phyloP scores from a whole-genome alignment of 2,329 filamentous ascomycete genomes.

The Aspergillus calidoustus region DNA sequence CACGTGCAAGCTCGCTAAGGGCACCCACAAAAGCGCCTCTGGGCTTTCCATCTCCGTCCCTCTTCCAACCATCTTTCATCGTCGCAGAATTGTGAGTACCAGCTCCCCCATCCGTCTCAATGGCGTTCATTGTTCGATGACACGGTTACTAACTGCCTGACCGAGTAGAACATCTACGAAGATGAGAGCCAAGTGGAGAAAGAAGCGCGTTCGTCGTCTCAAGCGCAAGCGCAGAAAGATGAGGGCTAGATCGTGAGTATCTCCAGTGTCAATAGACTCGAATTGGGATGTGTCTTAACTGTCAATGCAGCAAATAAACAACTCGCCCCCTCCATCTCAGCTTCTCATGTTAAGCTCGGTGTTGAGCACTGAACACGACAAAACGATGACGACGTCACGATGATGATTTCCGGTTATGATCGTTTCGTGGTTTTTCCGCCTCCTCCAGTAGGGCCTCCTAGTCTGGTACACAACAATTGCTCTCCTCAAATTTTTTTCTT shows the following conservation, averaged over 20 bases:
- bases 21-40: constrained; percentile 46
- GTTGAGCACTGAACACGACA: constrained; percentile 48
- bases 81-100: constrained; percentile 48
- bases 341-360: constrained; percentile 40
- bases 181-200: constrained; percentile 99
- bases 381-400: constrained; percentile 34
- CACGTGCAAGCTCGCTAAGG: constrained; percentile 35
- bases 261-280: too few relatives aligned
- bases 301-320: constrained; percentile 68
- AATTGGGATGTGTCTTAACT: constrained; percentile 15
- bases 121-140: constrained; percentile 12
- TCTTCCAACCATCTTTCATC: constrained; percentile 52
- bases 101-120: constrained; percentile 1
- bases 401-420: constrained; percentile 36
- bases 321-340: constrained; percentile 62
- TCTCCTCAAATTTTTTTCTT: constrained; percentile 2
- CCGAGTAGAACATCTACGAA: constrained; percentile 45
- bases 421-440: constrained; percentile 32
- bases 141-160: constrained; percentile 27
- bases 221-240: constrained; percentile 99
- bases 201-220: constrained; percentile 98
- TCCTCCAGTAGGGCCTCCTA: constrained; percentile 30
- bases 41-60: constrained; percentile 39
- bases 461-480: constrained; percentile 23
- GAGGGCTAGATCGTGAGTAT: constrained; percentile 88